A percentile compares a stretch with the other conserved stretches of the same genome.
Evolutionary conservation across 352 stramenopile genomes (phyloP).

Genomic region (Pythium guiyangense): DNA sequence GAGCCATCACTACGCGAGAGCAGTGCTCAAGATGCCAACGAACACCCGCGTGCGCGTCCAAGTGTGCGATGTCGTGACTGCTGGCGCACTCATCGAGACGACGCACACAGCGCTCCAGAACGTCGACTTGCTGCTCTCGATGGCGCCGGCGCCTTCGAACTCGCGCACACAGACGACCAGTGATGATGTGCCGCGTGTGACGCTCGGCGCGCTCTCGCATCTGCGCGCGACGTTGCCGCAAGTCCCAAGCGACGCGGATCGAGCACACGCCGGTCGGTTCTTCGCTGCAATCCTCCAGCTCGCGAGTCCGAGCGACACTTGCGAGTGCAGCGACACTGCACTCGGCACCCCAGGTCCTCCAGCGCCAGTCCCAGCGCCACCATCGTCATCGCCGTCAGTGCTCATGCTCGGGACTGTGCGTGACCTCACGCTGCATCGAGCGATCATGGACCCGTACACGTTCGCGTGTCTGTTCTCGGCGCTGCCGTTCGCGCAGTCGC

Average conservation of each 20-base stretch:
- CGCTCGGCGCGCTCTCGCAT: neutral
- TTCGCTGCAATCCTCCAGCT: slow-evolving; percentile 2
- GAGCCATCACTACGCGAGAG: too few species aligned
- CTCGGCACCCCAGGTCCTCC: too few species aligned
- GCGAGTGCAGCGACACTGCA: neutral
- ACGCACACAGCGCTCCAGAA: neutral
- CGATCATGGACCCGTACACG: neutral
- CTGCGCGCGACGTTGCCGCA: neutral
- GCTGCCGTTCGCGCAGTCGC: too few species aligned
- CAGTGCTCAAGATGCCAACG: too few species aligned
- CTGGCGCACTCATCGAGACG: neutral
- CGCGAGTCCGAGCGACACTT: neutral
- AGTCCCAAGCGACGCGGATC: neutral
- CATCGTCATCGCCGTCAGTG: too few species aligned
- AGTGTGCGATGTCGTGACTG: neutral
- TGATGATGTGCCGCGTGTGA: neutral
- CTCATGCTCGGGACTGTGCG: neutral
- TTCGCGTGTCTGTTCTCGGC: slow-evolving; percentile 7
- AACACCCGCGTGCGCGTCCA: neutral
- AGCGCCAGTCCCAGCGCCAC: too few species aligned
- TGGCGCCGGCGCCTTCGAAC: neutral
- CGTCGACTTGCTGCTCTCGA: slow-evolving; percentile 2
- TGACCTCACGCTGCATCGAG: slow-evolving; percentile 1
- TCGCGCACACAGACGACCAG: too few species aligned
- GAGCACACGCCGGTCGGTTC: neutral